Evolutionary conservation across 2,329 filamentous ascomycete species (phyloP).

Genomic region (Aspergillus sp.): DNA sequence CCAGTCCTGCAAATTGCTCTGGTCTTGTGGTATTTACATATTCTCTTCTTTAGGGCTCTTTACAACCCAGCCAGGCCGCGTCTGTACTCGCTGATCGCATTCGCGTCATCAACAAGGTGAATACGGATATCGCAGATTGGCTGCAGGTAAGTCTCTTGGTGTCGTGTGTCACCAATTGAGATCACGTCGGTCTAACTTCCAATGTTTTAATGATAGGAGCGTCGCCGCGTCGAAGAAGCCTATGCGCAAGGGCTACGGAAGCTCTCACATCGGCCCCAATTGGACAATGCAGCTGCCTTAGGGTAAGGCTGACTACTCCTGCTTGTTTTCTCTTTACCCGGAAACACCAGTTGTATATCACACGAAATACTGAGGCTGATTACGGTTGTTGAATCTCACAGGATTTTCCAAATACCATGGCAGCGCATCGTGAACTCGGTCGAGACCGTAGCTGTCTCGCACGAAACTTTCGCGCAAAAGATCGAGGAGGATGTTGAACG

Average conservation of each 20-base stretch:
- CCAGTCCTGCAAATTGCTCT: neutral
- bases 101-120: slow-evolving; percentile 80
- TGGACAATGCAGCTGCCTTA: slow-evolving; percentile 75
- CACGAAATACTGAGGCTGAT: neutral
- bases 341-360: neutral
- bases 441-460: slow-evolving; percentile 78
- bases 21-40: slow-evolving; percentile 9
- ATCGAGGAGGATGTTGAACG: slow-evolving; percentile 87
- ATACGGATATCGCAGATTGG: slow-evolving; percentile 93
- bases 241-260: slow-evolving; percentile 82
- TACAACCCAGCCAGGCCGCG: slow-evolving; percentile 81
- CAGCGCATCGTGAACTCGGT: slow-evolving; percentile 78
- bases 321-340: neutral
- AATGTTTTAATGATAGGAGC: slow-evolving; percentile 63
- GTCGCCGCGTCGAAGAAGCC: slow-evolving; percentile 84
- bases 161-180: slow-evolving; percentile 9
- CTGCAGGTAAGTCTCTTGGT: slow-evolving; percentile 67
- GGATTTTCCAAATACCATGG: slow-evolving; percentile 89
- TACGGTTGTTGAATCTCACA: slow-evolving; percentile 41
- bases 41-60: slow-evolving; percentile 59
- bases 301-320: slow-evolving; percentile 63
- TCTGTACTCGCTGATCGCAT: slow-evolving; percentile 81
- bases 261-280: slow-evolving; percentile 71
- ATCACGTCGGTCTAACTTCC: slow-evolving; percentile 8
- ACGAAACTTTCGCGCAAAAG: slow-evolving; percentile 74